These are phyloP conservation scores for Fusarium protoensiforme DNA, from an alignment of 2,329 filamentous ascomycete species.

Conservation along the genomic window DNA sequence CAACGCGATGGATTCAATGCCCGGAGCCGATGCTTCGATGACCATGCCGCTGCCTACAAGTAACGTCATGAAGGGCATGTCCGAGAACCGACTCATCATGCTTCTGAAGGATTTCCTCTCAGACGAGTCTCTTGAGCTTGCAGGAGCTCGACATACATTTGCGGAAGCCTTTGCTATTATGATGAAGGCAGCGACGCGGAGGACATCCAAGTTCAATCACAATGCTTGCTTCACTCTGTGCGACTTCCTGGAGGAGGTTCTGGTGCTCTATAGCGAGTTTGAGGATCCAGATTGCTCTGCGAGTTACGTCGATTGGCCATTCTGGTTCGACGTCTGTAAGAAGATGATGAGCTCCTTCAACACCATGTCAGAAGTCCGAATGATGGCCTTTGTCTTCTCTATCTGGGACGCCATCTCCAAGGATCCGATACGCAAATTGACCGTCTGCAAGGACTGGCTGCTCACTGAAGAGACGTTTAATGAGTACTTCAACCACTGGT, in stretches of 20 bases:
- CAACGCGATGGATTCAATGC: constrained; percentile 57
- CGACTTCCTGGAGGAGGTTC: constrained; percentile 86
- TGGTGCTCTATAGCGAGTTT: constrained; percentile 69
- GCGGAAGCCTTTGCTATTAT: constrained; percentile 79
- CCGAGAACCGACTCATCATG: constrained; percentile 87
- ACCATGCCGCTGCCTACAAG: constrained; percentile 71
- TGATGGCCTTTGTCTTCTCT: constrained; percentile 83
- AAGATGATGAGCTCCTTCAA: constrained; percentile 86
- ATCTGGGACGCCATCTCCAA: constrained; percentile 80
- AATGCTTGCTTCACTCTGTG: constrained; percentile 89
- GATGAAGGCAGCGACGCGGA: constrained; percentile 78
- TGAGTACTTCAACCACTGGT: constrained; percentile 92
- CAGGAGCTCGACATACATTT: constrained; percentile 72
- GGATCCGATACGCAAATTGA: constrained; percentile 73
- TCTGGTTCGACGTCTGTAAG: constrained; percentile 85
- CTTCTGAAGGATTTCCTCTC: constrained; percentile 83
- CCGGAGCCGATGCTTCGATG: constrained; percentile 73
- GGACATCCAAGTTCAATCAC: constrained; percentile 83
- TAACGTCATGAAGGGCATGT: constrained; percentile 83
- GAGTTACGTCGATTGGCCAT: constrained; percentile 77
- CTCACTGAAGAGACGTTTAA: constrained; percentile 80
- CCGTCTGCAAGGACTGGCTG: constrained; percentile 79
- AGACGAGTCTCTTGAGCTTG: constrained; percentile 52
- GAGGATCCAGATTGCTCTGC: constrained; percentile 54
- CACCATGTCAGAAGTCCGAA: constrained; percentile 87